These are phyloP conservation scores for Nemania diffusa DNA, from an alignment of 2,329 filamentous ascomycete species.

Conservation along the genomic window DNA sequence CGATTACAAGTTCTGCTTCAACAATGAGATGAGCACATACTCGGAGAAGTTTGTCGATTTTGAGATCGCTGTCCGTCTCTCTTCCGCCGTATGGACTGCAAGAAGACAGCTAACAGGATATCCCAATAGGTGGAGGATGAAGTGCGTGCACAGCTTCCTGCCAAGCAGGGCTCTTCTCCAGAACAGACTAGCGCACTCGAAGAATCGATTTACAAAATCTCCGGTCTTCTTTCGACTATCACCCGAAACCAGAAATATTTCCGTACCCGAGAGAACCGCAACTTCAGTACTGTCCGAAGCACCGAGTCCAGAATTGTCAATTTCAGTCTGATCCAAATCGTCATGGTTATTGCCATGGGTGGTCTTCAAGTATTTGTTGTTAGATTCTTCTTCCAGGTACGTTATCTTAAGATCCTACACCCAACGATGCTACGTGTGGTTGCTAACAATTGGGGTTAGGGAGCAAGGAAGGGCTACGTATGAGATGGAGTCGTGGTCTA, in stretches of 20 bases:
- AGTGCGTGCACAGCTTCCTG: slow-evolving; percentile 45
- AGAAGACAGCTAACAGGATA: slow-evolving; percentile 28
- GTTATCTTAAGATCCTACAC: slow-evolving; percentile 39
- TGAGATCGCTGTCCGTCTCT: slow-evolving; percentile 82
- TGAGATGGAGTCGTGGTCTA: slow-evolving; percentile 52
- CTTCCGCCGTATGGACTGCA: not conserved
- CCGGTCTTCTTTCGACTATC: slow-evolving; percentile 91
- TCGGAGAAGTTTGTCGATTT: slow-evolving; percentile 98
- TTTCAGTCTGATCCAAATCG: slow-evolving; percentile 92
- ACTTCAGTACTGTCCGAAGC: slow-evolving; percentile 97
- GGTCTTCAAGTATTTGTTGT: slow-evolving; percentile 97
- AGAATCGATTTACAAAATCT: slow-evolving; percentile 95
- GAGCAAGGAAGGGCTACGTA: slow-evolving; percentile 76
- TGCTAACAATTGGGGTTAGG: slow-evolving; percentile 52
- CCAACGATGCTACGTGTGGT: slow-evolving; percentile 33
- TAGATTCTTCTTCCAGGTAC: slow-evolving; percentile 96
- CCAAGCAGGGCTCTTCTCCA: slow-evolving; percentile 64
- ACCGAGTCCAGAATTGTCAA: slow-evolving; percentile 97
- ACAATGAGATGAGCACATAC: slow-evolving; percentile 98
- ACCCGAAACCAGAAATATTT: slow-evolving; percentile 99
- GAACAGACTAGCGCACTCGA: slow-evolving; percentile 91
- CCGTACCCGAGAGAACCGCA: slow-evolving; percentile 97
- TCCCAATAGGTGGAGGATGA: slow-evolving; percentile 46
- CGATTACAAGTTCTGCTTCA: slow-evolving; percentile 98
- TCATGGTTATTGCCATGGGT: slow-evolving; percentile 94